A percentile compares a stretch with the other conserved stretches of the same genome.
These are phyloP conservation scores for Lichenothelia convexa DNA, from an alignment of 495 filamentous ascomycete species.

Conservation along the genomic window DNA sequence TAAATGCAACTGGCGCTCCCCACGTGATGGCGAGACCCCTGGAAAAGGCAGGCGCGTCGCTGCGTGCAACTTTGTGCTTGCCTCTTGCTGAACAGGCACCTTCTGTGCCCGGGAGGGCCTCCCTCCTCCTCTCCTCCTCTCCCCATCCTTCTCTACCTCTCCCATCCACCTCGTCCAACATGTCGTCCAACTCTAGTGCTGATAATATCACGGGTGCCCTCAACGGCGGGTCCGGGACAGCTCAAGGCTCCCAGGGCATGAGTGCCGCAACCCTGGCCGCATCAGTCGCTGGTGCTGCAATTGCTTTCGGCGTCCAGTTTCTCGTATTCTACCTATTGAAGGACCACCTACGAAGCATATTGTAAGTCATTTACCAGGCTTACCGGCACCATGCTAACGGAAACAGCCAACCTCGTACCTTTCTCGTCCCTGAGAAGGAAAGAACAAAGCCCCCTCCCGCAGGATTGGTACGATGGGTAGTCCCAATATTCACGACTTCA, in stretches of 20 bases:
- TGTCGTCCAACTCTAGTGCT: too few species aligned
- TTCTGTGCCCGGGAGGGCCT: too few species aligned
- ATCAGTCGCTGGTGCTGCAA: conserved; percentile 49
- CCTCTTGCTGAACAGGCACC: too few species aligned
- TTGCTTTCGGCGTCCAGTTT: conserved; percentile 63
- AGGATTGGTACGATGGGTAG: conserved; percentile 51
- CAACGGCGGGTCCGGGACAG: too few species aligned
- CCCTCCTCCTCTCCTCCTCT: too few species aligned
- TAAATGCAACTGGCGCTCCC: too few species aligned
- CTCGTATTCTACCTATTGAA: conserved; percentile 60
- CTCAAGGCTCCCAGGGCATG: conserved; percentile 26
- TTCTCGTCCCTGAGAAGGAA: conserved; percentile 76
- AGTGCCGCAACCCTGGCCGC: conserved; percentile 47
- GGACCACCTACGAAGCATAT: conserved; percentile 65
- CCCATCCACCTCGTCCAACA: too few species aligned
- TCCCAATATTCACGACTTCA: conserved; percentile 53
- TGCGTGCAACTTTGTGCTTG: too few species aligned
- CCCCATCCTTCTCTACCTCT: too few species aligned
- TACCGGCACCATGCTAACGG: background rate
- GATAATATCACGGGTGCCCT: too few species aligned
- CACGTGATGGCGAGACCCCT: too few species aligned
- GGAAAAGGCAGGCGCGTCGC: too few species aligned
- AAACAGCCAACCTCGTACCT: conserved; percentile 48
- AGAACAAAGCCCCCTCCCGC: conserved; percentile 52
- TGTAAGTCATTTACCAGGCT: conserved; percentile 36